Evolutionary conservation across 2,329 filamentous ascomycete species (phyloP), one percentile per base, ranked within the genome.

Genomic region (Diaporthe australafricana): DNA sequence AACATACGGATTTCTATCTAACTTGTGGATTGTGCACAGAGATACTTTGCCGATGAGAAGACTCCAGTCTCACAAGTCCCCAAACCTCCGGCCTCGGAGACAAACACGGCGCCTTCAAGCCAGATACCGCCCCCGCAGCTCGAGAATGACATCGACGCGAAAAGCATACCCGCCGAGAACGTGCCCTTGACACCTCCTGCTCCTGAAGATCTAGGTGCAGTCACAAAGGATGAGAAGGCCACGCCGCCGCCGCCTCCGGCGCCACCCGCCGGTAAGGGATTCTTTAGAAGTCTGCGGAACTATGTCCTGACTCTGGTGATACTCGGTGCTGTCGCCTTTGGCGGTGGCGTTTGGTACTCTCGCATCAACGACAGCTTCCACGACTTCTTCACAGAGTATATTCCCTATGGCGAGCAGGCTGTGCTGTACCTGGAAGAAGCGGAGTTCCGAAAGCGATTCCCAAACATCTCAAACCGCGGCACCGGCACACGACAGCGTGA

Each of bases 301-400:
- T 92, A 95, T 80, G 84, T 98, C 71, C 84, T 95, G 75, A 93
- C 93, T 69, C 83, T 98, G 62, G 84, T 95, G 74, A 83, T 98
- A 55, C 88, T 98, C 35, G 91, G 93, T 32, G 90, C 90, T 7
- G 83, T 97, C 55, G 91, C 93, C 48, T 99, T 98, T 78, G 93
- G 89, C 70, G 95, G 95, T 75, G 95, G 96, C 76, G 92, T 98
- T 70, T 98, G 93, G 87, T 96, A 97, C 83, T 96, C 96, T 70
- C 91, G 97, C 75, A 89, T 96, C 83, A 97, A 93, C 80, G 96
- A 99, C 86, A 98, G 94, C 84, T 99, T 98, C 89, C 96, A 99
- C 84, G 96, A 99, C 83, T 80, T 98, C 87, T 99, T 99, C 85
- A 98, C 95, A 78, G 95, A 98, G 84, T 99, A 96, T 82, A 85